Percentiles rank a stretch among this genome's conserved stretches.
These are phyloP conservation scores for Agastache rugosa DNA, from an alignment of 257 asterid species.

Conservation along the genomic window DNA sequence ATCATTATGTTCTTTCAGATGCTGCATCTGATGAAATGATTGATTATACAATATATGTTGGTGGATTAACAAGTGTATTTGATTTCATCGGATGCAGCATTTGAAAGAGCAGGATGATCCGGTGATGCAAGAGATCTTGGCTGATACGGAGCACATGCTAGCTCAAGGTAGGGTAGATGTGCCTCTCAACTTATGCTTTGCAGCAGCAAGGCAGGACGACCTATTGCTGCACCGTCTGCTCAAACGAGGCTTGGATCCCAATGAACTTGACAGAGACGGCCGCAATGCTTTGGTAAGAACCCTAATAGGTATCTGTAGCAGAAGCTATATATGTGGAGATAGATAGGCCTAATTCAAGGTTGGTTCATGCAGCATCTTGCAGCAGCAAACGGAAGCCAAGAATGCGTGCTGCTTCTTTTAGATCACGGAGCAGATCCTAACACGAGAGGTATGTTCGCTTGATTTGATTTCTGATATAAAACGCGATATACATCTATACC, in stretches of 20 bases:
- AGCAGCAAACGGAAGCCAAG: slow-evolving; percentile 61
- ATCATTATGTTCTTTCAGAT: no score
- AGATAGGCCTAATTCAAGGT: slow-evolving; percentile 13
- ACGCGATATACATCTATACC: no score
- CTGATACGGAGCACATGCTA: slow-evolving; percentile 75
- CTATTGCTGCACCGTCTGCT: slow-evolving; percentile 68
- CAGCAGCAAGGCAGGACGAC: slow-evolving; percentile 78
- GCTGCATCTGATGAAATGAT: no score
- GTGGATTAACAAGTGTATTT: no score
- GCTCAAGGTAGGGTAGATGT: slow-evolving; percentile 81
- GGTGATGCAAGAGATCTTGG: slow-evolving; percentile 56
- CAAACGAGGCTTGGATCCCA: slow-evolving; percentile 69
- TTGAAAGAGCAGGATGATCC: slow-evolving; percentile 68
- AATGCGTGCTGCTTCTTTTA: slow-evolving; percentile 65
- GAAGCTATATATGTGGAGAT: no score
- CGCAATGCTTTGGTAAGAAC: slow-evolving; percentile 70
- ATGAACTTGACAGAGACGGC: slow-evolving; percentile 66
- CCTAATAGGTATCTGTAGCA: neutral
- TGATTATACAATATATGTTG: no score
- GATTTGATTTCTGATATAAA: no score
- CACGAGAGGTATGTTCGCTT: slow-evolving; percentile 50
- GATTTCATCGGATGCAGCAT: slow-evolving; percentile 44
- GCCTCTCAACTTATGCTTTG: slow-evolving; percentile 88
- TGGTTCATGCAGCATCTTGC: slow-evolving; percentile 67
- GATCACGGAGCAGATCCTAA: slow-evolving; percentile 83